These are phyloP conservation scores for Fraxinus velutina DNA, from an alignment of 305 asterid species.

Conservation along the genomic window DNA sequence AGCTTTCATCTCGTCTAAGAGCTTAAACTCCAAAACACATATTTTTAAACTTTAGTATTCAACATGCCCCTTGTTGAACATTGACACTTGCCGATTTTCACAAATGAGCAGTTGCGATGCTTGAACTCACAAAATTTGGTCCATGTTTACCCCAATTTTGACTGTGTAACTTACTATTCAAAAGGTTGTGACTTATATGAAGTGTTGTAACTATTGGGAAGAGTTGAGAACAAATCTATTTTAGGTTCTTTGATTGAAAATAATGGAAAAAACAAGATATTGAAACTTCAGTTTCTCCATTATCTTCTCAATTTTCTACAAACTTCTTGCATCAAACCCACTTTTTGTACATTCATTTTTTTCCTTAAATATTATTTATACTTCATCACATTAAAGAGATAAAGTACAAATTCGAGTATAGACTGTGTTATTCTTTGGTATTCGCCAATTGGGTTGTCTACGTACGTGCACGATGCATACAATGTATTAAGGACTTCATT, in stretches of 20 bases:
- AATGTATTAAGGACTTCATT: too few species aligned
- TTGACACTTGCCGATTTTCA: not conserved
- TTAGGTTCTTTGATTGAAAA: not conserved
- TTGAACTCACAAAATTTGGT: not conserved
- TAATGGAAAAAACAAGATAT: too few species aligned
- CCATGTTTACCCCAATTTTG: not conserved
- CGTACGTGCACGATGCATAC: too few species aligned
- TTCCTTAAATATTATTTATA: too few species aligned
- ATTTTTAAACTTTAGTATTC: not conserved
- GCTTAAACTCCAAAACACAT: not conserved
- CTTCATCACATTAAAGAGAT: too few species aligned
- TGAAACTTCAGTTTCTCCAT: not conserved
- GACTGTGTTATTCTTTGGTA: too few species aligned
- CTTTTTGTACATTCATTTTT: not conserved
- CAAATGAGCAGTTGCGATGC: not conserved
- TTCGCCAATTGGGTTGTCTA: too few species aligned
- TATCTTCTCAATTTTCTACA: not conserved
- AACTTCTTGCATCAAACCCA: not conserved
- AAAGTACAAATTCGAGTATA: too few species aligned
- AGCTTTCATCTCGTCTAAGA: not conserved
- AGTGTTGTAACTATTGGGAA: not conserved
- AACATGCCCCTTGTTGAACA: not conserved
- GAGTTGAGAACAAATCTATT: not conserved
- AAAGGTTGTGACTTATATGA: not conserved
- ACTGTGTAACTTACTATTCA: not conserved